Evolutionary conservation across 805 yeast genomes (phyloP).

Genomic region (Metschnikowia colocasiae): DNA sequence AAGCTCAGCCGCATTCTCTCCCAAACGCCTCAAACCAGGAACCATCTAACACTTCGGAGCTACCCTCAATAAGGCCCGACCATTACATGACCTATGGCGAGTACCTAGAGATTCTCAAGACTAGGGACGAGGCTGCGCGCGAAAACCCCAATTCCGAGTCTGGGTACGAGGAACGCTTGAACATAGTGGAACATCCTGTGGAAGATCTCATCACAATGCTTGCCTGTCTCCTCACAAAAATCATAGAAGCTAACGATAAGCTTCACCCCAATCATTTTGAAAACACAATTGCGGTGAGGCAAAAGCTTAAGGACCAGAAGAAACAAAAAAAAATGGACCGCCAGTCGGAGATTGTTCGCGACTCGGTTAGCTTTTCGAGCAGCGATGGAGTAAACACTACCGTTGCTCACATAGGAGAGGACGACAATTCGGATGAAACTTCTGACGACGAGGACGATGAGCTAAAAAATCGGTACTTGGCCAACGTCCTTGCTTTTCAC

Average conservation of each 20-base stretch:
- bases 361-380: constrained; percentile 11
- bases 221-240: constrained; percentile 77
- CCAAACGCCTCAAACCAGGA: not conserved
- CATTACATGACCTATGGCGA: constrained; percentile 43
- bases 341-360: constrained; percentile 5
- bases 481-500: constrained; percentile 82
- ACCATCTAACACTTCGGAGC: not conserved
- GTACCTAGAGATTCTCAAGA: constrained; percentile 29
- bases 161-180: constrained; percentile 51
- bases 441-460: constrained; percentile 37
- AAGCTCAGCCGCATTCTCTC: not conserved
- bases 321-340: constrained; percentile 26
- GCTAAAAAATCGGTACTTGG: constrained; percentile 50
- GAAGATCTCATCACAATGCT: constrained; percentile 80
- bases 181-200: constrained; percentile 80
- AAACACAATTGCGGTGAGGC: constrained; percentile 41
- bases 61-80: constrained; percentile 29
- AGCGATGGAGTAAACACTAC: constrained; percentile 17
- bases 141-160: constrained; percentile 12
- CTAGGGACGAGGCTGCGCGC: constrained; percentile 14
- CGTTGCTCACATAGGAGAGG: constrained; percentile 20
- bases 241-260: constrained; percentile 85
- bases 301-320: constrained; percentile 34
- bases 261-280: constrained; percentile 67
- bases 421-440: constrained; percentile 21